Evolutionary conservation across 352 stramenopile genomes (phyloP).

Genomic region (Pythium sukuiense): DNA sequence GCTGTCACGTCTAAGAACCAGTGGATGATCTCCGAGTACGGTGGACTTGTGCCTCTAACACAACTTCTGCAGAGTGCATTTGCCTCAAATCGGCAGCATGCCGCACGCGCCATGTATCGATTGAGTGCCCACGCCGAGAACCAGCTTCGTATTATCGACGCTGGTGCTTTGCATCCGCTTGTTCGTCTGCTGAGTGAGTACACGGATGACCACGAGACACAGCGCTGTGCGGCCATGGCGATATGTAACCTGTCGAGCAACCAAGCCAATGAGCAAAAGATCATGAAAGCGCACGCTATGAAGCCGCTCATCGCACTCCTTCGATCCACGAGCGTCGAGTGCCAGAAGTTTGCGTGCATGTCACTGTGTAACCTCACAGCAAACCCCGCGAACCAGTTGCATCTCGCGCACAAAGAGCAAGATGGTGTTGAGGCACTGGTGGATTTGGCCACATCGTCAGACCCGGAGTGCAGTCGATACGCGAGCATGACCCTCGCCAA

Average conservation of each 20-base stretch:
- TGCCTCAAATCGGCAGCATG: constrained; percentile 74
- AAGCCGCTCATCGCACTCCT: constrained; percentile 64
- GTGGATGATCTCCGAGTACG: constrained; percentile 83
- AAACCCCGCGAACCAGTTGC: constrained; percentile 88
- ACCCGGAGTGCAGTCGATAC: constrained; percentile 86
- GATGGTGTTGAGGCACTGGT: constrained; percentile 78
- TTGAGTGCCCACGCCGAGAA: constrained; percentile 86
- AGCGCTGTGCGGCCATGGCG: constrained; percentile 79
- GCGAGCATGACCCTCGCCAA: constrained; percentile 95
- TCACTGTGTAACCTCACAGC: constrained; percentile 94
- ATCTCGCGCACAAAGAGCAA: constrained; percentile 75
- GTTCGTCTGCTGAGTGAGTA: constrained; percentile 59
- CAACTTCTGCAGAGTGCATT: constrained; percentile 73
- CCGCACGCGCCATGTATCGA: constrained; percentile 88
- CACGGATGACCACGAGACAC: constrained; percentile 54
- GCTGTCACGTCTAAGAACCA: constrained; percentile 91
- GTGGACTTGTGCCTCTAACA: constrained; percentile 82
- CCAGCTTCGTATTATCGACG: constrained; percentile 85
- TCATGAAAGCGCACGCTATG: constrained; percentile 79
- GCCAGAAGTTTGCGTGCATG: constrained; percentile 91
- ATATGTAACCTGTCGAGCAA: constrained; percentile 87
- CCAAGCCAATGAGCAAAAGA: constrained; percentile 63
- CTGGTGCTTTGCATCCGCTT: constrained; percentile 74
- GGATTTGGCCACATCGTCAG: constrained; percentile 61
- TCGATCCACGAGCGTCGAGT: constrained; percentile 47